These are phyloP conservation scores for Begonia fuchsioides DNA, from an alignment of 306 rosid species.

Conservation along the genomic window DNA sequence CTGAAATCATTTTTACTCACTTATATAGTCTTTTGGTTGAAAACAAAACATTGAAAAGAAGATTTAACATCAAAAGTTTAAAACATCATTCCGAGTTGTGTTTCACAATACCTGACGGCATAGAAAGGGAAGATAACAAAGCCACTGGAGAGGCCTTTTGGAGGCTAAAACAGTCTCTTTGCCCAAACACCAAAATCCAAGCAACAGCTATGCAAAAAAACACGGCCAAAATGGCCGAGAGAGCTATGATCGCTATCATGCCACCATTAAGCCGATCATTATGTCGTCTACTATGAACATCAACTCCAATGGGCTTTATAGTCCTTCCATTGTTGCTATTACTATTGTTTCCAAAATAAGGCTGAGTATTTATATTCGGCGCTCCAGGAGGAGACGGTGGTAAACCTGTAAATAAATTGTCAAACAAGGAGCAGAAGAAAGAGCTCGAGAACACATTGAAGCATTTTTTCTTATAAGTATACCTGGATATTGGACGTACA, in stretches of 20 bases:
- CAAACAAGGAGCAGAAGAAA: background rate
- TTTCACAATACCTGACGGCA: constrained; percentile 47
- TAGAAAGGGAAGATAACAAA: constrained; percentile 31
- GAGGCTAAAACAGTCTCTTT: constrained; percentile 25
- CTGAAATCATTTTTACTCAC: constrained; percentile 21
- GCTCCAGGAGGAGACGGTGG: constrained; percentile 76
- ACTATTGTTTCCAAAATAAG: constrained; percentile 23
- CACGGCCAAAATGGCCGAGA: constrained; percentile 42
- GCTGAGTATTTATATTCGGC: constrained; percentile 40
- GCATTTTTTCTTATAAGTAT: constrained; percentile 2
- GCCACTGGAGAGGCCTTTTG: constrained; percentile 22
- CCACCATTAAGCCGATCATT: constrained; percentile 45
- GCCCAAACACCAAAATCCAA: constrained; percentile 39
- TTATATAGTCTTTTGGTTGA: too few relatives aligned
- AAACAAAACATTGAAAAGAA: too few relatives aligned
- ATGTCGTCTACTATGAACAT: constrained; percentile 40
- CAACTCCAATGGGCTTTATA: constrained; percentile 81
- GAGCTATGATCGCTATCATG: constrained; percentile 37
- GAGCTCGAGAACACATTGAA: too few relatives aligned
- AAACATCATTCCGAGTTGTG: background rate
- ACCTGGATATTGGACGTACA: constrained; percentile 90
- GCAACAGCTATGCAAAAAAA: constrained; percentile 38
- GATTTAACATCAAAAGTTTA: background rate
- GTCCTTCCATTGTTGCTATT: constrained; percentile 36
- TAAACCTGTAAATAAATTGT: constrained; percentile 35